These are phyloP conservation scores for Solanum etuberosum DNA, from an alignment of 257 asterid species.

Conservation along the genomic window DNA sequence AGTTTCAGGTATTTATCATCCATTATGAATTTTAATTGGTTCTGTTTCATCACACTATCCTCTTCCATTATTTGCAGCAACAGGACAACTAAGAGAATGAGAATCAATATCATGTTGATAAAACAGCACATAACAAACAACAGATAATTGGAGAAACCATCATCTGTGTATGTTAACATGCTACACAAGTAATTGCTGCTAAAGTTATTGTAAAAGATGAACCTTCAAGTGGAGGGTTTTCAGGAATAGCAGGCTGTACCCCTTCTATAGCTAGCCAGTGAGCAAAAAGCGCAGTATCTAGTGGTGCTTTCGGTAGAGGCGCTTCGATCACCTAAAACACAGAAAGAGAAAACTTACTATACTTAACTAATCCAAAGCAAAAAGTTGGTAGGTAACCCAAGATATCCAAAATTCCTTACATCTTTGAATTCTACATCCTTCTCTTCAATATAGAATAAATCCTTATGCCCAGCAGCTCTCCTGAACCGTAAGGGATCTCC, in stretches of 20 bases:
- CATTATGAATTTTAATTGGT: neutral
- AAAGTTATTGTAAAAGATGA: conserved; percentile 11
- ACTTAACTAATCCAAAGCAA: neutral
- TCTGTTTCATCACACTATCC: neutral
- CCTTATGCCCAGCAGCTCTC: conserved; percentile 90
- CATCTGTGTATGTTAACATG: neutral
- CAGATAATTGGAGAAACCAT: neutral
- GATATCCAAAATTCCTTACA: conserved; percentile 22
- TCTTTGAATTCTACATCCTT: conserved; percentile 93
- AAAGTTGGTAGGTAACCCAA: neutral
- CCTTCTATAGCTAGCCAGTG: conserved; percentile 98
- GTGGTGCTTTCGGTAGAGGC: conserved; percentile 87
- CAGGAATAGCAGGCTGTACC: conserved; percentile 94
- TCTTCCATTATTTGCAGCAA: neutral
- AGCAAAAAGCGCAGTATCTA: conserved; percentile 67
- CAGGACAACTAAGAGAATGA: neutral
- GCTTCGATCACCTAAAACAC: conserved; percentile 77
- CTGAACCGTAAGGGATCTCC: conserved; percentile 79
- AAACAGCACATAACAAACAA: neutral
- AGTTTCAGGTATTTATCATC: neutral
- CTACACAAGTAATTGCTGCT: neutral
- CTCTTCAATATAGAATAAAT: conserved; percentile 79
- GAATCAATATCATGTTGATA: neutral
- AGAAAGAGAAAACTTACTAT: neutral
- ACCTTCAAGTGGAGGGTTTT: conserved; percentile 89